Conservation (phyloP, 208 protist species). For the Trypanosoma conorhini region DNA sequence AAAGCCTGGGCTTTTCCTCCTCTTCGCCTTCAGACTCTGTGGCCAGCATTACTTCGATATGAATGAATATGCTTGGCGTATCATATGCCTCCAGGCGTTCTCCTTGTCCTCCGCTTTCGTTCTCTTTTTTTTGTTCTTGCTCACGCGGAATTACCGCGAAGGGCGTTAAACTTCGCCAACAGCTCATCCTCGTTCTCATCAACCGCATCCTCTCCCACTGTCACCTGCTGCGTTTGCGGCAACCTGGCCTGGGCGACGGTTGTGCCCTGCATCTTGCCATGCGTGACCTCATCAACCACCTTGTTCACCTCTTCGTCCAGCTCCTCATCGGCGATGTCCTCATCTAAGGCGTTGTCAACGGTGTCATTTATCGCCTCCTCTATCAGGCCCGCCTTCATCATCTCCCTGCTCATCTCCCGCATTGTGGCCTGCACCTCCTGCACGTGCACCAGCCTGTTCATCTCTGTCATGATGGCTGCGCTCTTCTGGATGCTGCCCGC, state of each 20-base stretch:
- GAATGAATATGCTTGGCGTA: background rate
- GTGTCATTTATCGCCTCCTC: slow-evolving; percentile 92
- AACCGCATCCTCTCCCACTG: slow-evolving; percentile 35
- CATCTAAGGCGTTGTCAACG: slow-evolving; percentile 78
- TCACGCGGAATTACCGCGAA: slow-evolving; percentile 28
- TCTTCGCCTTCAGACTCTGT: slow-evolving; percentile 9
- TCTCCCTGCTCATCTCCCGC: slow-evolving; percentile 81
- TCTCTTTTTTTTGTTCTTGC: slow-evolving; percentile 9
- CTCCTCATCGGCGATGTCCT: slow-evolving; percentile 85
- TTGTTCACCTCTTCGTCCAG: slow-evolving; percentile 90
- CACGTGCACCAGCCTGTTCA: slow-evolving; percentile 82
- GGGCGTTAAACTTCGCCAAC: slow-evolving; percentile 59
- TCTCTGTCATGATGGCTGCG: slow-evolving; percentile 81
- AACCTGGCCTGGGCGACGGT: slow-evolving; percentile 52
- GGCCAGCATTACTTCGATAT: background rate
- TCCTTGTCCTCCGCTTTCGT: background rate
- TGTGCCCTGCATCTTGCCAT: slow-evolving; percentile 66
- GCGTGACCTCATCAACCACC: slow-evolving; percentile 84
- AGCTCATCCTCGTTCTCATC: slow-evolving; percentile 52
- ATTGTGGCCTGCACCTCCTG: slow-evolving; percentile 82
- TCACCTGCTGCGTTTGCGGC: slow-evolving; percentile 33
- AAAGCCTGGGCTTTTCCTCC: background rate
- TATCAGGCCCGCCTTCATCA: slow-evolving; percentile 90
- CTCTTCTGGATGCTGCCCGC: slow-evolving; percentile 69
- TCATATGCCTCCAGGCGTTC: background rate